Evolutionary conservation across 2,329 filamentous ascomycete genomes (phyloP).

Genomic region (Hortaea sp.): DNA sequence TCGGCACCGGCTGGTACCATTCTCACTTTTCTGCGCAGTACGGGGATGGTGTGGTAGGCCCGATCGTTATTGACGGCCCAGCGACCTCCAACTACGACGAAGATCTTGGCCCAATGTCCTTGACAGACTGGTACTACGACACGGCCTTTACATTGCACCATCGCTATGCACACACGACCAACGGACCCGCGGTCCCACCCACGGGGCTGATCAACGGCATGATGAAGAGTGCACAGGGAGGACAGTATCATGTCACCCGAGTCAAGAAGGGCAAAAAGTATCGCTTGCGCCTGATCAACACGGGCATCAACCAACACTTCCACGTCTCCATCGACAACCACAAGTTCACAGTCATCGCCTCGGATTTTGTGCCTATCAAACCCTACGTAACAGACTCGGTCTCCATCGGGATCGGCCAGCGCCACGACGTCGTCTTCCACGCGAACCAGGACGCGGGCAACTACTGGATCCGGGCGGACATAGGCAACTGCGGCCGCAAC

Average conservation of each 20-base stretch:
- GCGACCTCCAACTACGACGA: background rate
- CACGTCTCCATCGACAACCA: background rate
- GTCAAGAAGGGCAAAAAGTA: slow-evolving; percentile 6
- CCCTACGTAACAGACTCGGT: background rate
- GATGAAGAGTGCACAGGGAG: background rate
- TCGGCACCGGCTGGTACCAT: background rate
- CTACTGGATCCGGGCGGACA: background rate
- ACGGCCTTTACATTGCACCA: slow-evolving; percentile 13
- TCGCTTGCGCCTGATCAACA: background rate
- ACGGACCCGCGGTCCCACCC: background rate
- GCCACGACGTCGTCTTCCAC: background rate
- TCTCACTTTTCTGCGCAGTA: background rate
- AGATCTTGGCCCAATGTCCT: background rate
- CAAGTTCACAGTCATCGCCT: background rate
- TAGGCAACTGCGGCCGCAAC: background rate
- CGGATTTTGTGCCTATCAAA: background rate
- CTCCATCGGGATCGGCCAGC: background rate
- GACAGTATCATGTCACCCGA: background rate
- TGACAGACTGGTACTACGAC: slow-evolving; percentile 5
- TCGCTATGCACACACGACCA: background rate
- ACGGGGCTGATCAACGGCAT: background rate
- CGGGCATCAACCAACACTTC: background rate
- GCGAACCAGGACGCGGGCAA: background rate
- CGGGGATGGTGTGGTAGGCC: background rate
- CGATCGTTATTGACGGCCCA: background rate